Evolutionary conservation across 139 green algal species (phyloP).

Genomic region (Coelastrella sp.): DNA sequence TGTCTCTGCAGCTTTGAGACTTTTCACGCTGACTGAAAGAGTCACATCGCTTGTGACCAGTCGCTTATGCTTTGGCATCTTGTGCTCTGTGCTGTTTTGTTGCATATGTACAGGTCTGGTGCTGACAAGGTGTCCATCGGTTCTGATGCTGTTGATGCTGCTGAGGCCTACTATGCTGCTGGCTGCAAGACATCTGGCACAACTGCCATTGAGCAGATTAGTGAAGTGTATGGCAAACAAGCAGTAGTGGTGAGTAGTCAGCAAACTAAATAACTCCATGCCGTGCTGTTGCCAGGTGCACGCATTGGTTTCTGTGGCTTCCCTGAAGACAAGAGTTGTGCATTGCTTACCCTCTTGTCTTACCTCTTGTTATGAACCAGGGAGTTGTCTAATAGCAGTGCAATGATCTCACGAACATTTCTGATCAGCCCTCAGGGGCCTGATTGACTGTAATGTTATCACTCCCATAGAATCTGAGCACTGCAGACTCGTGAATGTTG

Average conservation of each 20-base stretch:
- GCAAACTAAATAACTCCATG: too few relatives aligned
- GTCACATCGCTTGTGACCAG: background rate
- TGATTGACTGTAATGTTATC: background rate
- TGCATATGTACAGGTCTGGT: conserved; percentile 74
- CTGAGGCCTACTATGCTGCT: conserved; percentile 68
- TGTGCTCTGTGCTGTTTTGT: too few relatives aligned
- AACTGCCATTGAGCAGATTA: conserved; percentile 97
- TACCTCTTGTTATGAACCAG: too few relatives aligned
- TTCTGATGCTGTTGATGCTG: conserved; percentile 88
- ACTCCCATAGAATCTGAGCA: conserved; percentile 52
- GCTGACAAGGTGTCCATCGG: conserved; percentile 99
- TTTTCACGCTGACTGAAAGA: too few relatives aligned
- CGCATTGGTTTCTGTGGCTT: too few relatives aligned
- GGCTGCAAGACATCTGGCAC: conserved; percentile 65
- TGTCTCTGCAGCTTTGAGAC: too few relatives aligned
- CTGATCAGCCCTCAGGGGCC: background rate
- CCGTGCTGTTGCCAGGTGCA: too few relatives aligned
- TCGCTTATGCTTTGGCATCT: background rate
- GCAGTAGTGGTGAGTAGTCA: conserved; percentile 81
- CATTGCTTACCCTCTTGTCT: too few relatives aligned
- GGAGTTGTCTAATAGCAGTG: background rate
- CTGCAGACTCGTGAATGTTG: too few relatives aligned
- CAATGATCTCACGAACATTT: background rate
- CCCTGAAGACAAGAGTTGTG: too few relatives aligned
- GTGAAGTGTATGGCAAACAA: conserved; percentile 90